These are phyloP conservation scores for Boletus barrowsii DNA, from an alignment of 768 basidiomycete genomes.

Conservation along the genomic window DNA sequence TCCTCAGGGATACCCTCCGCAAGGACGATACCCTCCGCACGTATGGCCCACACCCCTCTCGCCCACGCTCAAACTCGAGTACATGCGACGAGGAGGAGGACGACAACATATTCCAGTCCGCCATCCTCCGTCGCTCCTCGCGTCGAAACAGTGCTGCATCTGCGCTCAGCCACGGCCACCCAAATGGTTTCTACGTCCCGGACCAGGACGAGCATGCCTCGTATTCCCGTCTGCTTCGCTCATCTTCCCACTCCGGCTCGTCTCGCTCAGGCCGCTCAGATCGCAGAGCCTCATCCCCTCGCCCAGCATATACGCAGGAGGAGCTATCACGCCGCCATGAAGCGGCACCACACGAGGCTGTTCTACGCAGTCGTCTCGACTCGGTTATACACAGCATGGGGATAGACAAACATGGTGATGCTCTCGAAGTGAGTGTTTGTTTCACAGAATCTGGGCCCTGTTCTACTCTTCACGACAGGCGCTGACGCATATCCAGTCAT, in stretches of 20 bases:
- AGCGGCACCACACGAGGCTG: slow-evolving; percentile 50
- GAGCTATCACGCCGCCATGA: slow-evolving; percentile 24
- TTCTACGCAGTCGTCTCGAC: slow-evolving; percentile 51
- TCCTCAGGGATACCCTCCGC: slow-evolving; percentile 55
- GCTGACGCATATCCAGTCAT: slow-evolving; percentile 24
- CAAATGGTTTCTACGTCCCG: slow-evolving; percentile 32
- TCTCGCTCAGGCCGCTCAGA: slow-evolving; percentile 25
- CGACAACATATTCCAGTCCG: slow-evolving; percentile 28
- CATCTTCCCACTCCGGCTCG: slow-evolving; percentile 27
- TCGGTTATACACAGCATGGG: slow-evolving; percentile 41
- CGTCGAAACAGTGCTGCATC: slow-evolving; percentile 23
- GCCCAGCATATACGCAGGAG: slow-evolving; percentile 7
- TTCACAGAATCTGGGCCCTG: background rate
- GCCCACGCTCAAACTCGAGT: slow-evolving; percentile 27
- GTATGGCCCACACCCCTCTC: slow-evolving; percentile 14
- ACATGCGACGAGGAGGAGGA: slow-evolving; percentile 24
- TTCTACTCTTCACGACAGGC: slow-evolving; percentile 16
- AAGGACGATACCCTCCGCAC: slow-evolving; percentile 43
- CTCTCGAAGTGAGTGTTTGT: slow-evolving; percentile 23
- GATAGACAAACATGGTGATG: slow-evolving; percentile 22
- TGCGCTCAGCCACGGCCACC: slow-evolving; percentile 4
- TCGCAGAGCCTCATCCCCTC: slow-evolving; percentile 16
- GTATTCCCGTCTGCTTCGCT: slow-evolving; percentile 23
- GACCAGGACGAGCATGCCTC: slow-evolving; percentile 28
- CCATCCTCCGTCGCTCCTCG: slow-evolving; percentile 24